Base-by-base conservation (phyloP, 108 stramenopile genomes). In the Cylindrotheca fusiformis region DNA sequence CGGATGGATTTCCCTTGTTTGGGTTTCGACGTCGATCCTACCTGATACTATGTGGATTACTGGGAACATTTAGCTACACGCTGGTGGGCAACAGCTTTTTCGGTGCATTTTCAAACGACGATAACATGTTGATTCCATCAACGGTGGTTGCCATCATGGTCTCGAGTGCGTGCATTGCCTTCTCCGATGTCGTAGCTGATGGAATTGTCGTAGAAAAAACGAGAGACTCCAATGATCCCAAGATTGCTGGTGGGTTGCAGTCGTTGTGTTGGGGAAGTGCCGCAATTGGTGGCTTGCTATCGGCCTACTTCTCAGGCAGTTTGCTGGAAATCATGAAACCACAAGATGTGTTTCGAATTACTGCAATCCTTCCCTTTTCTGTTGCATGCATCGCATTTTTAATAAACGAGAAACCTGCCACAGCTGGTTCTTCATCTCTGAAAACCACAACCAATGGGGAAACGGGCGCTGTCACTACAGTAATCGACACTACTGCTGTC, bases 161-260 rank as follows among this genome's bases (percentile, higher is more conserved):
- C n/a, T 77, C 80, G 4, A 84, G 81, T 50, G 90, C 76, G 45
- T 85, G 90, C 49, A 88, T 98, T 44, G 97, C 97, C 32, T 65
- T 96, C 56, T 80, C 80, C 20, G 97, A 98, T 73, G 97, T 98
- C 1, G 97, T 98, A 18, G 96, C 94, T 17, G 97, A 98, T 82
- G 93, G 95, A 10, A 92, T 98, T 52, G 96, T 96, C 14, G 97
- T 98, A 8, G 86, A 95, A 65, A 87, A 78, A 49, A 84, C 91
- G 46, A 65, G 88, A 48, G 87, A 94, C 25, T 78, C 89, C 32
- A 67, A 79, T 18, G 85, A 91, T 71, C 81, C 83, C 25, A 62
- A 65, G 6, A 47, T 87, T 3, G 86, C 88, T 20, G 89, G 88
- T 32, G 85, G 87, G n/a, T 74, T 96, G 32, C 97, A 96, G 65